Evolutionary conservation across 768 basidiomycete species (phyloP).

Genomic region (Mrakia hoshinonis): DNA sequence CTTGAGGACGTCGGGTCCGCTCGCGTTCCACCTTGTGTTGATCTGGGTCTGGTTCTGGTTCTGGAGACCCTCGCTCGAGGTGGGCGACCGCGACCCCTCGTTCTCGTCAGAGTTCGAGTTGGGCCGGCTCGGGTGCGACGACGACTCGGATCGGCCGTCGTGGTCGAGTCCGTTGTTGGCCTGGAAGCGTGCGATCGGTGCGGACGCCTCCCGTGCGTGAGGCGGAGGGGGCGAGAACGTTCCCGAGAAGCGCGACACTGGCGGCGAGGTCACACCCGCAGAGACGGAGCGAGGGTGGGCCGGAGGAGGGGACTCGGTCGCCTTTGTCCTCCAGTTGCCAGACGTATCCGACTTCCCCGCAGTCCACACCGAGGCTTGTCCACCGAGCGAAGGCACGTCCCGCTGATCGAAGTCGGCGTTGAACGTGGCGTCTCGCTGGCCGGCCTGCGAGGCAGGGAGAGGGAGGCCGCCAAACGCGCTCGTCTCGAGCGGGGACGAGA

Average conservation of each 20-base stretch:
- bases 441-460: background rate
- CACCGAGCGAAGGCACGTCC: background rate
- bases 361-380: background rate
- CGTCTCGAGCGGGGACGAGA: background rate
- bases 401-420: constrained; percentile 4
- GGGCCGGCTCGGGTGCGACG: background rate
- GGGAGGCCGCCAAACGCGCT: background rate
- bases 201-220: background rate
- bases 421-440: background rate
- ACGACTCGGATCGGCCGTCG: constrained; percentile 16
- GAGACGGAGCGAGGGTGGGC: background rate
- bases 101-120: constrained; percentile 14
- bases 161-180: background rate
- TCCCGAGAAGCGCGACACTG: background rate
- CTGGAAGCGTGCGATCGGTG: background rate
- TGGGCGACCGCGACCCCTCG: background rate
- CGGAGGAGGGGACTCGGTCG: background rate
- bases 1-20: background rate
- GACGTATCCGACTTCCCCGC: constrained; percentile 15
- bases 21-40: background rate
- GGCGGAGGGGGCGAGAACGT: constrained; percentile 6
- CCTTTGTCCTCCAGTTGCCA: constrained; percentile 10
- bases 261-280: background rate
- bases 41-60: background rate
- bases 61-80: constrained; percentile 8